Base-by-base conservation (phyloP, 305 asterid genomes). In the Ruellia speciosa region DNA sequence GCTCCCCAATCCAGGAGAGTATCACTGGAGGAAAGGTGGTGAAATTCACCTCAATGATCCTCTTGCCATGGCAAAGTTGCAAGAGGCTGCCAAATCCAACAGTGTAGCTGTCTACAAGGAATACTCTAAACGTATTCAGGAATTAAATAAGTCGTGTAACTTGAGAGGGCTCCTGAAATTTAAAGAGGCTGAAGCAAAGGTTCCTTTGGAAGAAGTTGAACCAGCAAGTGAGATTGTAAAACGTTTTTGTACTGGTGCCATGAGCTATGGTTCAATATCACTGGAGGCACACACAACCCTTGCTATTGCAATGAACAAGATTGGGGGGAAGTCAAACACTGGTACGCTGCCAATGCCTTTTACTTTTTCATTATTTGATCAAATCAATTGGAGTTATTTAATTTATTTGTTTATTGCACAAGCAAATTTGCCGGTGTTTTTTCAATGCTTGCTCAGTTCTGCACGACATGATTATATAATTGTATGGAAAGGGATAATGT, bases 191-290 rank as follows among this genome's bases (percentile, higher is more conserved):
- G 77, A 45, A 31, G 76, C 64, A 13, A 75, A 68, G 77, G 79
- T 85, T 75, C 97, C 95, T 61, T 50, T 93, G 62, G 95, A 88
- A 59, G 95, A 93, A 75, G 96, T 89, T 55, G 86, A 93, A 74
- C 83, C 95, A 0, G 96, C 96, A 1, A 89, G 94, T 58, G 99
- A 93, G 78, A 89, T 93, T 63, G 99, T 93, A 13, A 89, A 89
- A 66, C 89, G 88, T 3, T 93, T 93, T 71, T 80, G 88, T 68
- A 93, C 99, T 48, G 99, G 99, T 49, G 99, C 97, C 46, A 93
- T 93, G 97, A 89, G 99, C 72, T 93, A 93, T 63, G 99, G 99
- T 47, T 93, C 99, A 49, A 89, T 93, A 67, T 93, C 99, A 28
- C 68, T 93, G 76, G 99, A 93, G 78, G 90, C 99, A 34, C 99